Evolutionary conservation across 441 rosid species (phyloP), one percentile per base, ranked within the genome.

Genomic region (Francoa sonchifolia): DNA sequence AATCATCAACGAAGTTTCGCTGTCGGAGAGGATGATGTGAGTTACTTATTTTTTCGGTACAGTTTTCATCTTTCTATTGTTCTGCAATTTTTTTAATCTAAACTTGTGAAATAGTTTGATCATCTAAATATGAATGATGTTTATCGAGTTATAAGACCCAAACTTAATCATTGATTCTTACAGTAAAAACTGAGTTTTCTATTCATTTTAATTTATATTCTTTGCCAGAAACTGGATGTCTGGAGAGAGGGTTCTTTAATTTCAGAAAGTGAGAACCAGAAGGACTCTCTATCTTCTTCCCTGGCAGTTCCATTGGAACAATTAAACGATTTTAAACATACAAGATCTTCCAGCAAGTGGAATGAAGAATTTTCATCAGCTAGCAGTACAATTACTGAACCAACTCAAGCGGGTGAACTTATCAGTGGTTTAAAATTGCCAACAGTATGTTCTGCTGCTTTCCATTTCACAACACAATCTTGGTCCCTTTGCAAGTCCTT

Each of bases 331-430:
- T 55, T 63, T 33, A 73, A 62, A 38, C 94, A 79, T 62, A 69
- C 49, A 58, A 74, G 79, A 59, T 74, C 89, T 51, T 72, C 87
- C 55, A 84, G 95, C 79, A 75, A 67, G 69, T 66, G 79, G 73
- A 84, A 72, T 65, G 84, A 72, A 23, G 94, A 92, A 57, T 56
- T 74, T 60, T 86, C 95, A 16, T 74, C 92, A 14, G 55, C 58
- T 50, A 50, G 76, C 63, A 77, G 83, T 71, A 61, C 73, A 9
- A 57, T 82, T 50, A 63, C 87, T 27, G 99, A 82, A 62, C 59
- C 73, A 60, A 61, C 72, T 62, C 90, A 74, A 53, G 79, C 49
- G 47, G 77, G 87, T 47, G 77, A 69, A 58, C 65, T 49, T 44
- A 63, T 67, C 33, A 42, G 54, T 58, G 58, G 72, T 54, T 57